Percentiles rank a stretch among this genome's conserved stretches.
Evolutionary conservation across 2,329 filamentous ascomycete species (phyloP).

Genomic region (Colletotrichum sp.): DNA sequence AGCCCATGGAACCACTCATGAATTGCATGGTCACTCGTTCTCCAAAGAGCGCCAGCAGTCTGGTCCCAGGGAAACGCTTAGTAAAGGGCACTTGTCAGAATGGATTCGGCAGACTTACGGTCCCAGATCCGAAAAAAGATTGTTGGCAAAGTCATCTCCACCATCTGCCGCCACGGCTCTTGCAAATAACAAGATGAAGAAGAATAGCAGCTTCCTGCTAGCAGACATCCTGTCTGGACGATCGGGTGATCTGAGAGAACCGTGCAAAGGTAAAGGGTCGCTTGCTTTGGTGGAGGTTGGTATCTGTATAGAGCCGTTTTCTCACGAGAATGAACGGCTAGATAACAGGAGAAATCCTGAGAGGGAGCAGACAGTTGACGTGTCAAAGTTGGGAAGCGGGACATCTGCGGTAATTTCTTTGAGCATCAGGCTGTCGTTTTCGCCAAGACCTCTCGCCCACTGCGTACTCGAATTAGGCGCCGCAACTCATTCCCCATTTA

Average conservation of each 20-base stretch:
- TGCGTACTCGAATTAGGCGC: too few relatives aligned
- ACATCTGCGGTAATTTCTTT: background rate
- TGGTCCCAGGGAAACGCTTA: background rate
- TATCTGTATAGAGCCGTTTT: too few relatives aligned
- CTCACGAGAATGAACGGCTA: too few relatives aligned
- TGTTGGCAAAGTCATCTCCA: background rate
- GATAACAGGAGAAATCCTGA: background rate
- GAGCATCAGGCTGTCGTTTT: background rate
- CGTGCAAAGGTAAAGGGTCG: too few relatives aligned
- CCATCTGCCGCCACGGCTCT: background rate
- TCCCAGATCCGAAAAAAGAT: background rate
- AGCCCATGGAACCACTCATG: constrained; percentile 35
- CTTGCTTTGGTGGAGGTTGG: too few relatives aligned
- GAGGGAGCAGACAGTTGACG: fast-evolving
- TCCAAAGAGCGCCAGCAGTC: constrained; percentile 40
- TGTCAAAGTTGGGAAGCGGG: background rate
- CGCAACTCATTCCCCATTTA: background rate
- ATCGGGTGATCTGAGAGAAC: background rate
- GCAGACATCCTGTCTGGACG: fast-evolving
- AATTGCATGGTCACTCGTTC: constrained; percentile 44
- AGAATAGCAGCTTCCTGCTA: fast-evolving
- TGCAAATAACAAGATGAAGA: background rate
- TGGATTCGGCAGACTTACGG: background rate
- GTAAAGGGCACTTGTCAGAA: background rate
- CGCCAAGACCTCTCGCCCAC: background rate